Evolutionary conservation across 2,329 filamentous ascomycete species (phyloP), one percentile per base, ranked within the genome.

Genomic region (Delphinella strobiligena): DNA sequence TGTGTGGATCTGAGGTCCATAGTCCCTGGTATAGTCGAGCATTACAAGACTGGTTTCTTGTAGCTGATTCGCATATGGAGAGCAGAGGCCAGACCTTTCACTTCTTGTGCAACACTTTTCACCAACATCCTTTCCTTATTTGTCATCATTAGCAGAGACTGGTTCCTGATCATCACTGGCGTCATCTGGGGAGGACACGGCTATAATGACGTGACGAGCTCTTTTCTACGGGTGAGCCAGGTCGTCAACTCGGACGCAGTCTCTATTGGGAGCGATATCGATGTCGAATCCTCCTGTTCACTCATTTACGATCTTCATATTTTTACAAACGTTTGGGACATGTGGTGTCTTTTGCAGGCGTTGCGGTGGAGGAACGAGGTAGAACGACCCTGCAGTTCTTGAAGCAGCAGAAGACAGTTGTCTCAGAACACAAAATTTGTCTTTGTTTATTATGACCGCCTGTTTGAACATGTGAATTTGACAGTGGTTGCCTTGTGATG

Each of bases 1-100:
- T 30, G 42, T 43, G 43, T 51, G 48, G 47, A 49, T 54, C 43
- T 55, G 43, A 44, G 15, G 44, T 40, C 22, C 22, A 17, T 27
- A 30, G 15, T 15, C 34, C 32, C 22, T 31, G 22, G 22, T 27
- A 27, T 27, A 12, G 22, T 27, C 37, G 37, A 34, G 35, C 29
- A 40, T 43, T 36, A 39, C 41, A 46, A 41, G 44, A 29, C 42
- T 41, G 44, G 42, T 36, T 40, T 34, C 27, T 41, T 40, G 31
- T 24, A 38, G 33, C 22, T 27, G 22, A 27, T 27, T 7, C 7
- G 22, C 22, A 12, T 29, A 15, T 38, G 36, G 15, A 15, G 29
- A 38, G 12, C 14, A 4, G n/a, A 19, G 18, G 32, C 36, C 27
- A 34, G 36, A 32, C 19, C 30, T 33, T 43, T 43, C 41, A 39